Evolutionary conservation across 495 filamentous ascomycete species (phyloP), one percentile per base, ranked within the genome.

Genomic region (Penicillium tannophilum): DNA sequence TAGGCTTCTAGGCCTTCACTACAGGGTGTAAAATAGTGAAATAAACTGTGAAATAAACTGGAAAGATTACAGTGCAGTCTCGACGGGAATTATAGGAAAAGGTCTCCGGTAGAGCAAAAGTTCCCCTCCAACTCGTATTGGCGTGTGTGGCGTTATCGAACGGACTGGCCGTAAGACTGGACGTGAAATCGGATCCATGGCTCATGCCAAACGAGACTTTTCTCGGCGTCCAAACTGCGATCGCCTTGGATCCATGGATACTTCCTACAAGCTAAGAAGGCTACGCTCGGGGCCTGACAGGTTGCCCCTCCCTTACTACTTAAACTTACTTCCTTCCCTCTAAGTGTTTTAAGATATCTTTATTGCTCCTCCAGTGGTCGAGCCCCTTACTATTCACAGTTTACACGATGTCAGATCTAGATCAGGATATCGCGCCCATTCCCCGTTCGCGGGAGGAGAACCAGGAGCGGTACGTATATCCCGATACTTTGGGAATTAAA

Each of bases 381-480:
- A 23, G 28, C 28, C 6, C 28, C 28, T 28, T 28, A 28, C 3
- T 28, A 28, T 28, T 28, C 19, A 31, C 30, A 14, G 31, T 4
- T 44, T 24, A 54, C 12, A 74, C 69, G 61, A 56, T 59, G 47
- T 65, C 68, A 10, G 64, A 70, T 42, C 33, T 76, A 19, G 71
- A 76, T 45, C 62, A 73, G 20, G 77, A 78, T 47, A 69, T 72
- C 52, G 58, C 71, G 28, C 70, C 72, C 4, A 71, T 71, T 43
- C 73, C 72, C 58, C 73, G 77, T 9, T 78, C 76, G 35, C 71
- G 76, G 61, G 91, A 93, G 71, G 92, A 97, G 72, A 97, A 98
- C 60, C 90, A 94, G 72, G 93, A 98, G 74, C 82, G 87, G 87
- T 89, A 76, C 36, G 82, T 28, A 26, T 9, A 14, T 23, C 20